These are phyloP conservation scores for Hygrocybe punicea DNA, from an alignment of 768 basidiomycete species.

Conservation along the genomic window DNA sequence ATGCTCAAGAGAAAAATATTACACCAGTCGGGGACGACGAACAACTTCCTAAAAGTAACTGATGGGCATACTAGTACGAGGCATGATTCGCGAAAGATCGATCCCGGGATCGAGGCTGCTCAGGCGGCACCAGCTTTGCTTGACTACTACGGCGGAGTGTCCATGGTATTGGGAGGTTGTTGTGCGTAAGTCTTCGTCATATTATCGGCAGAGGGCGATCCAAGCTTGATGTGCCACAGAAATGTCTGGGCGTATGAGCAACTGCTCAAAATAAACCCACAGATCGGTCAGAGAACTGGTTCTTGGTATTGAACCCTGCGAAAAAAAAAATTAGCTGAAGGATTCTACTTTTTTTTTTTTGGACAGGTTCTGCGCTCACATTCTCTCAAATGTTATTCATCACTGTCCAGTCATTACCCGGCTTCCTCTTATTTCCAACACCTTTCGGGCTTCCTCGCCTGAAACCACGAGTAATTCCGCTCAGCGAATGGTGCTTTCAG, in stretches of 20 bases:
- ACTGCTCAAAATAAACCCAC: conserved; percentile 64
- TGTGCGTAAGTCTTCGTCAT: conserved; percentile 59
- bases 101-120: conserved; percentile 29
- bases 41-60: too few relatives aligned
- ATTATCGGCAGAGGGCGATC: neutral
- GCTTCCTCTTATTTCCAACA: conserved; percentile 49
- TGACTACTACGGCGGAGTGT: conserved; percentile 43
- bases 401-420: conserved; percentile 60
- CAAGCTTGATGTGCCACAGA: conserved; percentile 30
- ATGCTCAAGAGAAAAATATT: too few relatives aligned
- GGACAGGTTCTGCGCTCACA: conserved; percentile 71
- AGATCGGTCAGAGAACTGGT: conserved; percentile 50
- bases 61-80: too few relatives aligned
- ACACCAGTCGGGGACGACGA: too few relatives aligned
- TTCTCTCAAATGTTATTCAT: conserved; percentile 85
- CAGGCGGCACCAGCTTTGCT: conserved; percentile 37
- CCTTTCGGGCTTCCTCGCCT: conserved; percentile 45
- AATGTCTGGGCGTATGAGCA: conserved; percentile 80
- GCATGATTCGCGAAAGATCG: conserved; percentile 2
- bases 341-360: conserved; percentile 7
- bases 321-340: too few relatives aligned
- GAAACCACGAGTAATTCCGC: conserved; percentile 65
- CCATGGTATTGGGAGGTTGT: conserved; percentile 77
- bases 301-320: too few relatives aligned
- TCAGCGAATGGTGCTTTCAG: conserved; percentile 65